Percentiles rank a stretch among this genome's conserved stretches.
Conservation (phyloP, 2,329 filamentous ascomycete genomes). For the Thielaviopsis punctulata region DNA sequence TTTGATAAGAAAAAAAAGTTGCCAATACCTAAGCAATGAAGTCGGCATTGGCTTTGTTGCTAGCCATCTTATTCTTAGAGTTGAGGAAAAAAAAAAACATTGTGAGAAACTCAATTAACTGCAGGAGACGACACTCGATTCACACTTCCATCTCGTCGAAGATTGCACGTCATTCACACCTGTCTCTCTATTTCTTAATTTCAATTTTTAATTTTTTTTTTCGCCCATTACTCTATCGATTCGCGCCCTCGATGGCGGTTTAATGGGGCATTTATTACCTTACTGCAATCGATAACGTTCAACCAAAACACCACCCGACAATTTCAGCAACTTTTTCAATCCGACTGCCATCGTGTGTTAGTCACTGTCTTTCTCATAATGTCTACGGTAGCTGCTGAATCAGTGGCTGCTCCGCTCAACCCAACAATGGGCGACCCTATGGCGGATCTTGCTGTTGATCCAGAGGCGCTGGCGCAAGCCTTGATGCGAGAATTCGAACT, state of each 20-base stretch:
- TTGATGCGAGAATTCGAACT: conserved; percentile 10
- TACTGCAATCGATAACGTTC: conserved; percentile 4
- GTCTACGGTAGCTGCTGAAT: conserved; percentile 8
- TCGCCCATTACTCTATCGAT: not conserved
- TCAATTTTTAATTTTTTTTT: not conserved
- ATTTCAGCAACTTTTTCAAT: not conserved
- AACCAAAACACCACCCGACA: not conserved
- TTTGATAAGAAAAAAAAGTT: conserved; percentile 11
- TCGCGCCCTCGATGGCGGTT: conserved; percentile 7
- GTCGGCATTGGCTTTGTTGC: not conserved
- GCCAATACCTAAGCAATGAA: not conserved
- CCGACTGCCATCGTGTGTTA: not conserved
- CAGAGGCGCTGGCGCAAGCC: conserved; percentile 12
- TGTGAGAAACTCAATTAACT: conserved; percentile 1
- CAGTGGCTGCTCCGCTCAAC: conserved; percentile 6
- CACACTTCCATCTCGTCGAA: conserved; percentile 4
- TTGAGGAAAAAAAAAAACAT: not conserved
- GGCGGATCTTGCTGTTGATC: conserved; percentile 6
- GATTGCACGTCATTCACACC: conserved; percentile 7
- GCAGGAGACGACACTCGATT: conserved; percentile 8
- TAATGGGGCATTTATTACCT: conserved; percentile 11
- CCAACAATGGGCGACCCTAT: conserved; percentile 2
- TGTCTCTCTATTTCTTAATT: not conserved
- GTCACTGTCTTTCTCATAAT: not conserved
- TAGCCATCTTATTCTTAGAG: not conserved